Conservation (phyloP, 2,329 filamentous ascomycete genomes). For the Fusarium clavum region DNA sequence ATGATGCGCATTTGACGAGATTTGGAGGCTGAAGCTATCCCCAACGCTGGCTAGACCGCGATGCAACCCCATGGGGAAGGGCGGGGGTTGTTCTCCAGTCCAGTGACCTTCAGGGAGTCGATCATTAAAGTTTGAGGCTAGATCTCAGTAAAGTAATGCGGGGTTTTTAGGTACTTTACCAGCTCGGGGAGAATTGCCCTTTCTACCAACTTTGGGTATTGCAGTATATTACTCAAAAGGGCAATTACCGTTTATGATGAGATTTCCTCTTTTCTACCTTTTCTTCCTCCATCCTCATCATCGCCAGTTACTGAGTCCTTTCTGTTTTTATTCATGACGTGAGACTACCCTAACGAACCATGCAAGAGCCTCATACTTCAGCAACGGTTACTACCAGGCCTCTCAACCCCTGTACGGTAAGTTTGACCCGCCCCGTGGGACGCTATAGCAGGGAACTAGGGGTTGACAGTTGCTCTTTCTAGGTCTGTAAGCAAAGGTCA, state of each 20-base stretch:
- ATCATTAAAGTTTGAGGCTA: slow-evolving; percentile 12
- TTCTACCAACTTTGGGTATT: not conserved
- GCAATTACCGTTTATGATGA: slow-evolving; percentile 31
- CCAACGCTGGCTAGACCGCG: not conserved
- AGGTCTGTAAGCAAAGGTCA: slow-evolving; percentile 44
- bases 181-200: slow-evolving; percentile 9
- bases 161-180: slow-evolving; percentile 3
- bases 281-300: slow-evolving; percentile 11
- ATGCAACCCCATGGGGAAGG: slow-evolving; percentile 35
- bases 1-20: slow-evolving; percentile 12
- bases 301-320: slow-evolving; percentile 3
- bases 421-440: slow-evolving; percentile 3
- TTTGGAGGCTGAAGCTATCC: slow-evolving; percentile 16
- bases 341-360: slow-evolving; percentile 12
- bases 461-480: slow-evolving; percentile 14
- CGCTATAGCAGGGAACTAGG: not conserved
- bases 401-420: slow-evolving; percentile 39
- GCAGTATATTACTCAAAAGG: slow-evolving; percentile 9
- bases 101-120: slow-evolving; percentile 5
- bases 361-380: slow-evolving; percentile 34
- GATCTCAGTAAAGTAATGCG: slow-evolving; percentile 8
- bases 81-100: slow-evolving; percentile 3
- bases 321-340: slow-evolving; percentile 15
- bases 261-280: not conserved
- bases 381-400: slow-evolving; percentile 27